phyloP scores from a whole-genome alignment of 495 filamentous ascomycete species.

The Thermochaetoides thermophila region DNA sequence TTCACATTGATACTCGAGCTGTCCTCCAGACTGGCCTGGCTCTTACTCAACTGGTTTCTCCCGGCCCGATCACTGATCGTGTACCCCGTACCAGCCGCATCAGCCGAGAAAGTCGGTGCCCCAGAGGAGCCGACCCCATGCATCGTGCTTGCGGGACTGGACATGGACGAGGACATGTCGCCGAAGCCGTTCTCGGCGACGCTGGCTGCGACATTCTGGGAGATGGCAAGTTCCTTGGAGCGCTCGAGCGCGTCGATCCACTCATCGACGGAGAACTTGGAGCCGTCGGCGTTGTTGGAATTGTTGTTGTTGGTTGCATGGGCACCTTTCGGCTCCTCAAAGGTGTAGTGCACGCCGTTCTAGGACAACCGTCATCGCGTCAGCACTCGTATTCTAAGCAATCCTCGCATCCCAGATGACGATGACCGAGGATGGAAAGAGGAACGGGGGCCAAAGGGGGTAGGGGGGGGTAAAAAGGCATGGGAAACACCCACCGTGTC shows the following conservation, averaged over 20 bases:
- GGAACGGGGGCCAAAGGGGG: too few species aligned
- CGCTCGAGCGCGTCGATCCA: conserved; percentile 78
- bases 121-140: conserved; percentile 27
- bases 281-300: conserved; percentile 15
- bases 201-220: conserved; percentile 48
- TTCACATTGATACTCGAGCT: conserved; percentile 29
- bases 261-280: conserved; percentile 51
- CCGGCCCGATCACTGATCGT: conserved; percentile 34
- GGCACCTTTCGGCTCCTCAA: conserved; percentile 58
- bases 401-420: conserved; percentile 5
- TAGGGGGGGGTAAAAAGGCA: too few species aligned
- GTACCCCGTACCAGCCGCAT: conserved; percentile 15
- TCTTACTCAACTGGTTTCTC: conserved; percentile 38
- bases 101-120: too few species aligned
- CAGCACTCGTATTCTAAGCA: conserved; percentile 1
- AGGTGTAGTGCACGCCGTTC: conserved; percentile 82
- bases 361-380: conserved; percentile 22
- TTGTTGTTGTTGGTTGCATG: conserved; percentile 7
- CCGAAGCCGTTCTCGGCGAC: conserved; percentile 54
- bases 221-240: conserved; percentile 64
- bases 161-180: conserved; percentile 55
- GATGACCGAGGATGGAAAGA: not conserved
- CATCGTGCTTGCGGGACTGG: conserved; percentile 64
- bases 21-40: conserved; percentile 42
- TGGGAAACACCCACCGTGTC: conserved; percentile 60